Percentiles rank a stretch among this genome's conserved stretches.
Conservation (phyloP, 1,284 basidiomycete genomes). For the Microbotryum silenes-acaulis region DNA sequence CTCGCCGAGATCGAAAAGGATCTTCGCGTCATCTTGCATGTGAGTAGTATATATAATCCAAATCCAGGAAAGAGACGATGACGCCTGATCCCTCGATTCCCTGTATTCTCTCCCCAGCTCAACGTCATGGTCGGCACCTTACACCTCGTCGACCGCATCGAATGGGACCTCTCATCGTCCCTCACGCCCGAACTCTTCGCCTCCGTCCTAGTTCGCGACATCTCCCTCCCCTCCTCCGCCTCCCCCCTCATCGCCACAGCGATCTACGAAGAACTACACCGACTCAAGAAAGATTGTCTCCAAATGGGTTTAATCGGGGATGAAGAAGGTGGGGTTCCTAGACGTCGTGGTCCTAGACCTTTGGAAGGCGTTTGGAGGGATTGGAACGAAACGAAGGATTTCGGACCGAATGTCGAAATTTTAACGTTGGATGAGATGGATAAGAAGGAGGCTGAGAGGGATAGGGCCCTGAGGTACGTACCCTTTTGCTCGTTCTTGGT, state of each 20-base stretch:
- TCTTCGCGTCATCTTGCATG: conserved; percentile 80
- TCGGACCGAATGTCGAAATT: conserved; percentile 79
- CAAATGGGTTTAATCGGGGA: conserved; percentile 80
- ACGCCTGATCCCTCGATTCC: no score
- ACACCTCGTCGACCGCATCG: conserved; percentile 87
- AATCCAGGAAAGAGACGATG: no score
- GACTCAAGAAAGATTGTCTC: conserved; percentile 87
- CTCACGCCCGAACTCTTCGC: conserved; percentile 86
- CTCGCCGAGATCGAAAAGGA: conserved; percentile 54
- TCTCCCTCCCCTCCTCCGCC: conserved; percentile 82
- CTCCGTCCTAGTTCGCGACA: conserved; percentile 67
- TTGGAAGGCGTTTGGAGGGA: conserved; percentile 88
- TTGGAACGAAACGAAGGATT: conserved; percentile 86
- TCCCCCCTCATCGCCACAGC: conserved; percentile 83
- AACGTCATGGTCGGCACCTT: conserved; percentile 93
- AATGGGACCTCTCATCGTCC: conserved; percentile 92
- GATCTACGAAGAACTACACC: conserved; percentile 86
- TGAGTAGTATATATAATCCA: conserved; percentile 44
- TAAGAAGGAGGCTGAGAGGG: conserved; percentile 68
- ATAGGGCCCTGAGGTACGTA: conserved; percentile 58
- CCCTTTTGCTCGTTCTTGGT: background rate
- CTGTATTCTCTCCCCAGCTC: conserved; percentile 52
- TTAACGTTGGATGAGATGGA: conserved; percentile 86
- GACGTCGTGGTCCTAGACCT: conserved; percentile 52
- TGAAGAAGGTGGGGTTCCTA: conserved; percentile 41